phyloP scores from a whole-genome alignment of 257 asterid genomes.

The Scutellaria galericulata region DNA sequence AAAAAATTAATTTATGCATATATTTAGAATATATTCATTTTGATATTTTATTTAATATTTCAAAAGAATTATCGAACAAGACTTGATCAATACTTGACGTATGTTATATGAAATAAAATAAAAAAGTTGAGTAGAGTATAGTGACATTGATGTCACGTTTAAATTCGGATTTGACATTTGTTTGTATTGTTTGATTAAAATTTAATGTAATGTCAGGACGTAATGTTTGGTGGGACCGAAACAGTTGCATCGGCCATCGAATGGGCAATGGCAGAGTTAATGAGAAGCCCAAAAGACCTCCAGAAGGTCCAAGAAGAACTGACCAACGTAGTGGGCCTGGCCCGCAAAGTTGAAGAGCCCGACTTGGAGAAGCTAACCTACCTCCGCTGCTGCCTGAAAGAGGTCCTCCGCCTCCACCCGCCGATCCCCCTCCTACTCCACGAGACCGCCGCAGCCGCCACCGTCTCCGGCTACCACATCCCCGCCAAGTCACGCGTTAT shows the following conservation, averaged over 20 bases:
- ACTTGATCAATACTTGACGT: too few relatives aligned
- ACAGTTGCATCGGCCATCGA: constrained; percentile 56
- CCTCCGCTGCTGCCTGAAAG: constrained; percentile 49
- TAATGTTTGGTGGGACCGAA: constrained; percentile 63
- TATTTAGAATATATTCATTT: too few relatives aligned
- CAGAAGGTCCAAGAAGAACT: constrained; percentile 50
- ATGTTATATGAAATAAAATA: too few relatives aligned
- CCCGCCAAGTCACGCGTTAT: constrained; percentile 51
- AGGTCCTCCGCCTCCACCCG: constrained; percentile 65
- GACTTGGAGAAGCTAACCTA: constrained; percentile 51
- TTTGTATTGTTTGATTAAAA: too few relatives aligned
- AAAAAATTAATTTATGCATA: too few relatives aligned
- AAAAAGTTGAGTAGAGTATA: too few relatives aligned
- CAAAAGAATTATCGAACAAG: too few relatives aligned
- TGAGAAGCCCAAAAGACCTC: constrained; percentile 48
- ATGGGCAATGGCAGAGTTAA: constrained; percentile 62
- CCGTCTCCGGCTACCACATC: constrained; percentile 45
- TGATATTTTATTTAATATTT: too few relatives aligned
- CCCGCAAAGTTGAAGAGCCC: constrained; percentile 47
- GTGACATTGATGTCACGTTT: too few relatives aligned
- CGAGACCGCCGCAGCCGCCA: constrained; percentile 43
- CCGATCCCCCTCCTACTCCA: constrained; percentile 60
- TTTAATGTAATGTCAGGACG: constrained; percentile 37
- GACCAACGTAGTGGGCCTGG: constrained; percentile 38
- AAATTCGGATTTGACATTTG: too few relatives aligned